Evolutionary conservation across 2,329 filamentous ascomycete genomes (phyloP), one percentile per base, ranked within the genome.

Genomic region (Nemania diffusa): DNA sequence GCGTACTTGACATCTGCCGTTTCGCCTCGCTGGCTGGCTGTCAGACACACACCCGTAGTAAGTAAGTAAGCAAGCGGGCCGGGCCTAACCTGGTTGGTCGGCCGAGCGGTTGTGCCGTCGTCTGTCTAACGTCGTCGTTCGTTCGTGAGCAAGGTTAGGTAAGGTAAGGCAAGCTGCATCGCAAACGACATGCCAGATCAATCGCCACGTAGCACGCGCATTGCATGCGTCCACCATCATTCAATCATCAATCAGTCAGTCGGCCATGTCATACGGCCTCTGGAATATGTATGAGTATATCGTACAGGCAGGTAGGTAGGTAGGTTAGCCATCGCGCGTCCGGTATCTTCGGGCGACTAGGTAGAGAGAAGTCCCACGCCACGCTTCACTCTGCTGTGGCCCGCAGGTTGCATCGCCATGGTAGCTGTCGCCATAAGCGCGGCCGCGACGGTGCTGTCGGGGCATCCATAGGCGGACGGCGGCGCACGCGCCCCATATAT

Each of bases 171-270:
- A 48, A 13, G 26, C 17, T 32, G 40, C 29, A 37, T 56, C 46
- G 48, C 62, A 66, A 55, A 57, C 59, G 44, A 64, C 57, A 26
- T 68, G 58, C 63, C 27, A 57, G 57, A 61, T 61, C 27, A 15
- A 57, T 42, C 24, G 63, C 67, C 67, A 69, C 67, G 67, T 69
- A 69, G 63, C 59, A 69, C 64, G 46, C 62, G 27, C 40, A 62
- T 27, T 53, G 59, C 67, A 65, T 52, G 32, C 34, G 59, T 32
- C 26, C 20, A 8, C 26, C 20, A 8, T 29, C 17, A 20, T 3
- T 34, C n/a, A 5, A 13, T 15, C 15, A n/a, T 2, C 20, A 7
- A 17, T 44, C 17, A 5, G n/a, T 44, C n/a, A 44, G 40, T 20
- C 7, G 15, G 17, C 17, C 40, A 44, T n/a, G 40, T 44, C 40